These are phyloP conservation scores for Kalmusia sp. DNA, from an alignment of 2,329 filamentous ascomycete species.

Conservation along the genomic window DNA sequence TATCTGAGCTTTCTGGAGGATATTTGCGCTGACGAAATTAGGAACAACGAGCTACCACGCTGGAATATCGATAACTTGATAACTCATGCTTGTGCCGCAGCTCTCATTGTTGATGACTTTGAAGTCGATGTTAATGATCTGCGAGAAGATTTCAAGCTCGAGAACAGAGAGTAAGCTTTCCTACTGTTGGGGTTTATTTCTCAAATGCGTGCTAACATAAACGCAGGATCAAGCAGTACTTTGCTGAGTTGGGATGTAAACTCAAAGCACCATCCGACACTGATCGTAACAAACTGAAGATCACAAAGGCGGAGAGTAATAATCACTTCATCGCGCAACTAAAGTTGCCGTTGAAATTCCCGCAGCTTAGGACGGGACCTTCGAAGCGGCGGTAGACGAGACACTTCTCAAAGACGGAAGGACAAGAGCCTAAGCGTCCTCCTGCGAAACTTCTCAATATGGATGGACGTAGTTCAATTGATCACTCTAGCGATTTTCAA, in stretches of 20 bases:
- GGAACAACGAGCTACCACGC: slow-evolving; percentile 66
- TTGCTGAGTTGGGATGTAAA: slow-evolving; percentile 76
- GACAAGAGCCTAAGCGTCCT: too few relatives aligned
- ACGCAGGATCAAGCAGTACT: slow-evolving; percentile 69
- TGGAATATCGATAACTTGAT: slow-evolving; percentile 75
- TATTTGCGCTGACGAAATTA: slow-evolving; percentile 22
- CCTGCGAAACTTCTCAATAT: too few relatives aligned
- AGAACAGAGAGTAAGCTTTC: slow-evolving; percentile 65
- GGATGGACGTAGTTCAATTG: background rate
- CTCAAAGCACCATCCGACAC: slow-evolving; percentile 57
- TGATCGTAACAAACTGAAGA: slow-evolving; percentile 59
- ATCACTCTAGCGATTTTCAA: too few relatives aligned
- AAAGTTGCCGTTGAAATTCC: slow-evolving; percentile 81
- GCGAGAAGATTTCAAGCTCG: slow-evolving; percentile 74
- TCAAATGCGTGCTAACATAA: slow-evolving; percentile 17
- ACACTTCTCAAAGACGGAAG: too few relatives aligned
- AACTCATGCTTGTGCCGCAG: slow-evolving; percentile 75
- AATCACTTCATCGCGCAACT: slow-evolving; percentile 73
- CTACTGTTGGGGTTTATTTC: too few relatives aligned
- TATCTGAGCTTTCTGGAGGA: background rate
- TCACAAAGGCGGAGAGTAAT: slow-evolving; percentile 66
- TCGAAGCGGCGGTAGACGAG: slow-evolving; percentile 24
- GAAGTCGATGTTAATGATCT: slow-evolving; percentile 74
- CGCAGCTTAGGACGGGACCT: slow-evolving; percentile 58
- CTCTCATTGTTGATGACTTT: slow-evolving; percentile 75